These are phyloP conservation scores for Wallacemonas sp. DNA, from an alignment of 208 protist genomes.

Conservation along the genomic window DNA sequence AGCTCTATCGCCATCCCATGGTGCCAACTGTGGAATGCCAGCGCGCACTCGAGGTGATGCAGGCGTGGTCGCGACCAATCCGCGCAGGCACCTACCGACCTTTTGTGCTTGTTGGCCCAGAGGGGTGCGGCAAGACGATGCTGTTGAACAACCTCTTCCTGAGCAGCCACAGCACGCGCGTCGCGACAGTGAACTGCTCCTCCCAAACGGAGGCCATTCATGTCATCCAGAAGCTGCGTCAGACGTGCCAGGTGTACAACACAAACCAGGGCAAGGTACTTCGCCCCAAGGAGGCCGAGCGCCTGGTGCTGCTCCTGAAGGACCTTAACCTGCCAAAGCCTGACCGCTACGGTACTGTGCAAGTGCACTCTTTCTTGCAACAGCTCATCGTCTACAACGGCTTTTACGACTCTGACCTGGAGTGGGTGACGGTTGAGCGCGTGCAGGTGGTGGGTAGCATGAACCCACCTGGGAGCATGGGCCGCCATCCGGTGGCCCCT, in stretches of 20 bases:
- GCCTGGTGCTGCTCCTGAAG: slow-evolving; percentile 95
- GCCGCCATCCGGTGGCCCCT: slow-evolving; percentile 91
- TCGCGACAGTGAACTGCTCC: slow-evolving; percentile 95
- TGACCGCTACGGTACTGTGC: slow-evolving; percentile 97
- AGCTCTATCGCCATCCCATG: slow-evolving; percentile 86
- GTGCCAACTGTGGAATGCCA: slow-evolving; percentile 95
- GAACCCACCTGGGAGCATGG: slow-evolving; percentile 95
- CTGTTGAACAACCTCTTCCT: slow-evolving; percentile 91
- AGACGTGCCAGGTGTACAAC: slow-evolving; percentile 92
- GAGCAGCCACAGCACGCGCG: slow-evolving; percentile 55
- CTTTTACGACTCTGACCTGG: slow-evolving; percentile 95
- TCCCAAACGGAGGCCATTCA: slow-evolving; percentile 94
- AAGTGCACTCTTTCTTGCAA: slow-evolving; percentile 97
- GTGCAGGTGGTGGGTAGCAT: slow-evolving; percentile 97
- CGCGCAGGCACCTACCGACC: slow-evolving; percentile 81
- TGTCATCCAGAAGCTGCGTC: slow-evolving; percentile 96
- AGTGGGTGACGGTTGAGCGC: slow-evolving; percentile 95
- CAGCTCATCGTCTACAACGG: slow-evolving; percentile 96
- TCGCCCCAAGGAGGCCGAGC: slow-evolving; percentile 94
- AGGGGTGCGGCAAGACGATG: slow-evolving; percentile 97
- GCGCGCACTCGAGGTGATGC: slow-evolving; percentile 85
- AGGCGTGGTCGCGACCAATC: slow-evolving; percentile 89
- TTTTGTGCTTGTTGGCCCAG: slow-evolving; percentile 96
- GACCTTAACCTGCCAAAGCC: slow-evolving; percentile 98
- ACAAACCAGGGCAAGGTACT: slow-evolving; percentile 94